phyloP scores from a whole-genome alignment of 768 basidiomycete species.

The Galerina sulciceps region DNA sequence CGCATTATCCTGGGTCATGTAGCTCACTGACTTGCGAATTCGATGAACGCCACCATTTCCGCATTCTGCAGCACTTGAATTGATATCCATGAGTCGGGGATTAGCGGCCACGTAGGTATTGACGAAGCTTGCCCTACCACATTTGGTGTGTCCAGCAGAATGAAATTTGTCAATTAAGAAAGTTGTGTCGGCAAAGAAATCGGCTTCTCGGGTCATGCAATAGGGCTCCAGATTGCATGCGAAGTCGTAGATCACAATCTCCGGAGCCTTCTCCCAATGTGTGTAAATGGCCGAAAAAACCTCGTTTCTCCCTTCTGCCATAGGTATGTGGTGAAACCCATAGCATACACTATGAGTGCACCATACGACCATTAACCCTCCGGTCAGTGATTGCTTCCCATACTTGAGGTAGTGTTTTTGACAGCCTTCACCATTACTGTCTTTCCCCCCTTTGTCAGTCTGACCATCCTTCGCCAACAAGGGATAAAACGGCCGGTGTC shows the following conservation, averaged over 20 bases:
- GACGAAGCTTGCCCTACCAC: constrained; percentile 31
- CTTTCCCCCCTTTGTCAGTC: constrained; percentile 5
- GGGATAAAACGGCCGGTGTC: no score
- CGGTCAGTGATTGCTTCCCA: constrained; percentile 5
- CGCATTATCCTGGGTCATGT: constrained; percentile 31
- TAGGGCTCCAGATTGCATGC: constrained; percentile 36
- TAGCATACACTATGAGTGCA: constrained; percentile 9
- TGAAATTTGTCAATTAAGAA: constrained; percentile 40
- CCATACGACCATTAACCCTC: constrained; percentile 6
- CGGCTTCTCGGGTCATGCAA: constrained; percentile 27
- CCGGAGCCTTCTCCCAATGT: constrained; percentile 30
- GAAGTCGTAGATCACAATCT: constrained; percentile 33
- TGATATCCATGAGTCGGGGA: constrained; percentile 26
- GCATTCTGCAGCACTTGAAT: constrained; percentile 39
- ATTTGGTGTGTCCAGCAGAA: constrained; percentile 31
- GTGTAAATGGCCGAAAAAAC: constrained; percentile 40
- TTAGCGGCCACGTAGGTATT: constrained; percentile 28
- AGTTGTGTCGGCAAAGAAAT: constrained; percentile 33
- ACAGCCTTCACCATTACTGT: constrained; percentile 10
- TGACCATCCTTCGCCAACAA: not conserved
- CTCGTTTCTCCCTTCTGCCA: constrained; percentile 14
- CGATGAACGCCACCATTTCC: constrained; percentile 33
- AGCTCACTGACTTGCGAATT: constrained; percentile 34
- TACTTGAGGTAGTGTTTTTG: constrained; percentile 13
- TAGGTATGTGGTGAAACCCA: constrained; percentile 18